These are phyloP conservation scores for Davidsoniella neocaledoniae DNA, from an alignment of 2,329 filamentous ascomycete species.

Conservation along the genomic window DNA sequence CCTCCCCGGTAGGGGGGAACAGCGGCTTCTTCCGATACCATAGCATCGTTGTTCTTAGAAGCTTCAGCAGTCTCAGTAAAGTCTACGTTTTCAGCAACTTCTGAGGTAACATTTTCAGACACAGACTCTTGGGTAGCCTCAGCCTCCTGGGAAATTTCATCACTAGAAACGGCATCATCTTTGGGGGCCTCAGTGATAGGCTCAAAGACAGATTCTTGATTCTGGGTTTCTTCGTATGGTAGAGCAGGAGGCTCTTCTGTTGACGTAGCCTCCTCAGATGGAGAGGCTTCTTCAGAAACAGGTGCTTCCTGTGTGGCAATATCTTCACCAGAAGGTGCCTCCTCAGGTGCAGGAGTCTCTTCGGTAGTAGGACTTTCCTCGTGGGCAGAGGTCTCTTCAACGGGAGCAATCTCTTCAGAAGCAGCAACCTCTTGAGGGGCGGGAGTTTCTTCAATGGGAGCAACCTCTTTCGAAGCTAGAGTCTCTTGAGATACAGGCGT, in stretches of 20 bases:
- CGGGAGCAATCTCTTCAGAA: background rate
- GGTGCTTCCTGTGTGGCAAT: too few species aligned
- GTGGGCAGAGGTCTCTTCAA: background rate
- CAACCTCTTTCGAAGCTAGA: too few species aligned
- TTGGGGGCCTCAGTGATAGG: background rate
- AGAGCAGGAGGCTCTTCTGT: too few species aligned
- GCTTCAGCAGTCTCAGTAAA: background rate
- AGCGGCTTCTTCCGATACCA: background rate
- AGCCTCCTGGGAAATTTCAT: background rate
- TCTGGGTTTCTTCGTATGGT: too few species aligned
- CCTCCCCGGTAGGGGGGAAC: background rate
- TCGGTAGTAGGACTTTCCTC: background rate
- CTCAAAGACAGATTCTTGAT: too few species aligned
- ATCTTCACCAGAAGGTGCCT: too few species aligned
- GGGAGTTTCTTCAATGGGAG: background rate
- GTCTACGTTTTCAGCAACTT: background rate
- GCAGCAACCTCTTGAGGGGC: background rate
- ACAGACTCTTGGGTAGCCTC: background rate
- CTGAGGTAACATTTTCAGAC: background rate
- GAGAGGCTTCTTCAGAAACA: too few species aligned
- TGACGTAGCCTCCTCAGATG: too few species aligned
- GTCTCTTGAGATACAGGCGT: slow-evolving; percentile 1
- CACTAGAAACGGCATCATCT: background rate
- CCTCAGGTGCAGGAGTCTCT: background rate
- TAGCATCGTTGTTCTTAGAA: background rate